Percentiles rank a stretch among this genome's conserved stretches.
Conservation (phyloP, 176 grass and related monocot genomes). For the Oryza glumipatula region DNA sequence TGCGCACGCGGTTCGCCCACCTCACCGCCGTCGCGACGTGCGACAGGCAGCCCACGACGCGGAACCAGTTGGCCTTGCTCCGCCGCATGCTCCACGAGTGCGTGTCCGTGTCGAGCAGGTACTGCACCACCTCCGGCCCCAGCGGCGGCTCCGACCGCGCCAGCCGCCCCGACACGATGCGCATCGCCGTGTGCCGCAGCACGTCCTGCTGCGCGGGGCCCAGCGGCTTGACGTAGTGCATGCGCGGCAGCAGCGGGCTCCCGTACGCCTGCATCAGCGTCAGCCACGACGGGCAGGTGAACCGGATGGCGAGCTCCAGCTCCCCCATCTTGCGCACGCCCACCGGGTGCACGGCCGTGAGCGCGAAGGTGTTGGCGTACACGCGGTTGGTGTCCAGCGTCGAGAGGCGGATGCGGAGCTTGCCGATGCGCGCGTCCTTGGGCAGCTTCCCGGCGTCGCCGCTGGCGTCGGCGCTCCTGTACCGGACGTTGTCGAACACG, state of each 20-base stretch:
- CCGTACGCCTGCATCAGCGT: conserved; percentile 84
- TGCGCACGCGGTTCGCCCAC: conserved; percentile 72
- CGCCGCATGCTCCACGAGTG: conserved; percentile 92
- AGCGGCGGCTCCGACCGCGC: conserved; percentile 95
- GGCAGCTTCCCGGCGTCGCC: conserved; percentile 15
- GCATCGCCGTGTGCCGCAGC: conserved; percentile 94
- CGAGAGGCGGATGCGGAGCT: conserved; percentile 86
- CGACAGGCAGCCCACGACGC: conserved; percentile 78
- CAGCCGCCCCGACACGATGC: conserved; percentile 74
- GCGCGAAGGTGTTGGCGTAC: conserved; percentile 64
- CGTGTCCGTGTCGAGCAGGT: conserved; percentile 91
- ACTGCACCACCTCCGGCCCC: conserved; percentile 92
- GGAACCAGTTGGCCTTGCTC: conserved; percentile 98
- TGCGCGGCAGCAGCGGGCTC: conserved; percentile 80
- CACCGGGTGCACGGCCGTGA: conserved; percentile 71
- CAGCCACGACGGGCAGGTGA: conserved; percentile 90
- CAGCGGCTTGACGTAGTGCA: conserved; percentile 95
- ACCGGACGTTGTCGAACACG: conserved; percentile 93
- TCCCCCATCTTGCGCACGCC: conserved; percentile 99
- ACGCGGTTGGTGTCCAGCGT: conserved; percentile 90
- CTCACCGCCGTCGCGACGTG: conserved; percentile 53
- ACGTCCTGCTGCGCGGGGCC: conserved; percentile 86
- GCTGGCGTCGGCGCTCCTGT: conserved; percentile 44
- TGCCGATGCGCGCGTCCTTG: conserved; percentile 78
- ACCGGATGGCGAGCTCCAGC: conserved; percentile 90